These are phyloP conservation scores for Diaporthe ampelina DNA, from an alignment of 2,329 filamentous ascomycete genomes.

Conservation along the genomic window DNA sequence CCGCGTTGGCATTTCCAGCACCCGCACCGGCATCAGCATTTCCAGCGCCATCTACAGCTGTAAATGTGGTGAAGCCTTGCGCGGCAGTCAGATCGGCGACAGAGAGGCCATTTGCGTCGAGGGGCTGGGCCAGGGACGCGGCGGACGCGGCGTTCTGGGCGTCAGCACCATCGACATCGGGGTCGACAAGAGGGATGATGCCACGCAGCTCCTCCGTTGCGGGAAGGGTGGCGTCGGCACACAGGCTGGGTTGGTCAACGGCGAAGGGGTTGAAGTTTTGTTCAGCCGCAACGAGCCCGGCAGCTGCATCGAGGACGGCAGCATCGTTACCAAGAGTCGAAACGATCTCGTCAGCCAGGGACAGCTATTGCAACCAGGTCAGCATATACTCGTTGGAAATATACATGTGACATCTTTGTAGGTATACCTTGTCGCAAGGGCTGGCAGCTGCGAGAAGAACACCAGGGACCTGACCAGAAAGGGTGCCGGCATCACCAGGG, in stretches of 20 bases:
- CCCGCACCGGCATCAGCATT: slow-evolving; percentile 41
- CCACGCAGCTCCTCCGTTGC: slow-evolving; percentile 71
- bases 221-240: slow-evolving; percentile 72
- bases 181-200: slow-evolving; percentile 75
- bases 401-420: background rate
- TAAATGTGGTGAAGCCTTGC: slow-evolving; percentile 74
- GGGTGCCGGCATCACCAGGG: slow-evolving; percentile 72
- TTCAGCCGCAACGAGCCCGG: slow-evolving; percentile 74
- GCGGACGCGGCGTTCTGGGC: slow-evolving; percentile 70
- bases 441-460: slow-evolving; percentile 74
- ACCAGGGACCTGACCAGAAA: slow-evolving; percentile 71
- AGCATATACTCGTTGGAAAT: slow-evolving; percentile 42
- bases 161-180: slow-evolving; percentile 67
- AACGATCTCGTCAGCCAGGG: slow-evolving; percentile 75
- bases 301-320: slow-evolving; percentile 73
- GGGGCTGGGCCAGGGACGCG: slow-evolving; percentile 63
- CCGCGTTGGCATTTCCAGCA: slow-evolving; percentile 36
- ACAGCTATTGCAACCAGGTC: slow-evolving; percentile 58
- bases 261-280: slow-evolving; percentile 79
- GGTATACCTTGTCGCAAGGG: slow-evolving; percentile 70
- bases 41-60: slow-evolving; percentile 52
- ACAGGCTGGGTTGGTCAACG: slow-evolving; percentile 70
- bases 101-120: slow-evolving; percentile 69
- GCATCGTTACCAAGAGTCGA: slow-evolving; percentile 70
- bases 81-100: slow-evolving; percentile 73